phyloP scores from a whole-genome alignment of 352 stramenopile species.

The Lagenidium sp. region DNA sequence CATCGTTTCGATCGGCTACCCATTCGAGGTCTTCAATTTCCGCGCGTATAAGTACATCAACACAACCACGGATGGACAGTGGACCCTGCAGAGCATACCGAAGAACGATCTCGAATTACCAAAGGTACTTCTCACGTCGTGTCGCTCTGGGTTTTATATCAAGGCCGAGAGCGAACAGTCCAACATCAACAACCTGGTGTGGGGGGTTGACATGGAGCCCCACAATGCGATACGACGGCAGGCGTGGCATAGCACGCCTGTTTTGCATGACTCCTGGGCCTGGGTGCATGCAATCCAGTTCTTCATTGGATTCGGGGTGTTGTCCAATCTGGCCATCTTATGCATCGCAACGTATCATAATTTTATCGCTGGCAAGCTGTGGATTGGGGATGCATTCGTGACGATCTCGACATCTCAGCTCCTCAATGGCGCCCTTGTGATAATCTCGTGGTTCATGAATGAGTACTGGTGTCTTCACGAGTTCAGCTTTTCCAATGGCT shows the following conservation, averaged over 20 bases:
- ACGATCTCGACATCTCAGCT: slow-evolving; percentile 5
- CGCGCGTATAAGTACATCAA: not conserved
- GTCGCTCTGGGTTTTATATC: slow-evolving; percentile 9
- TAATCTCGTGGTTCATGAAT: slow-evolving; percentile 12
- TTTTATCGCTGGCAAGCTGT: slow-evolving; percentile 1
- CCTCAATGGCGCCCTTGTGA: not conserved
- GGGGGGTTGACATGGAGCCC: slow-evolving; percentile 1
- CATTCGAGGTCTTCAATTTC: not conserved
- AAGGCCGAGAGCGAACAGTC: slow-evolving; percentile 11
- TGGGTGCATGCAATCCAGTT: slow-evolving; percentile 14
- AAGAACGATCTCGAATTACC: not conserved
- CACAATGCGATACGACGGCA: not conserved
- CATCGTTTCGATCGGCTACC: not conserved
- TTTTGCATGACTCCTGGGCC: slow-evolving; percentile 12
- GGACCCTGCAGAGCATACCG: slow-evolving; percentile 1
- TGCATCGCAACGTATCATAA: slow-evolving; percentile 8
- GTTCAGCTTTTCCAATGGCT: slow-evolving; percentile 3
- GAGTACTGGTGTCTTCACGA: slow-evolving; percentile 12
- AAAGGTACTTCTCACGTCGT: slow-evolving; percentile 5
- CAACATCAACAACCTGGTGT: slow-evolving; percentile 11
- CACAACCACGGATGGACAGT: not conserved
- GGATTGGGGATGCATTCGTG: slow-evolving; percentile 16
- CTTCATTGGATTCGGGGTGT: slow-evolving; percentile 6
- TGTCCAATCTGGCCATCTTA: slow-evolving; percentile 9
- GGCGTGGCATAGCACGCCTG: not conserved